Percentiles rank a stretch among this genome's conserved stretches.
Evolutionary conservation across 1,139 yeast genomes (phyloP).

Genomic region (Hanseniaspora gamundiae): DNA sequence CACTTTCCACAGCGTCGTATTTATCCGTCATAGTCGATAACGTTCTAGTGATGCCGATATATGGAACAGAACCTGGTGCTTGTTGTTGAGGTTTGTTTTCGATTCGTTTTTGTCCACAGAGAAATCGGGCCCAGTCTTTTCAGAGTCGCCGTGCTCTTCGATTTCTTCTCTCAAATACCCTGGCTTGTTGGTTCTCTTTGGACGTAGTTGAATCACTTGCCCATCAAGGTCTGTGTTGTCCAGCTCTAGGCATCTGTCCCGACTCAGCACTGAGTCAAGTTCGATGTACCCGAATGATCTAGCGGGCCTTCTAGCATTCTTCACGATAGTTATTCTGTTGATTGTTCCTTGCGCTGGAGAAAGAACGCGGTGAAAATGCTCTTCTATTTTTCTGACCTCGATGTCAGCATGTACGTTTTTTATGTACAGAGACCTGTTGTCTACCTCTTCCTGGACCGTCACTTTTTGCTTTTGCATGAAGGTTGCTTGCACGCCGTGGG

Average conservation of each 20-base stretch:
- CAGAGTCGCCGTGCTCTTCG: not conserved
- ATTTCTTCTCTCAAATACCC: not conserved
- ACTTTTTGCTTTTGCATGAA: not conserved
- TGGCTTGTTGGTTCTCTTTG: constrained; percentile 6
- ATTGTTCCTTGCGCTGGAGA: constrained; percentile 40
- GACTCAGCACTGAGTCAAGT: constrained; percentile 37
- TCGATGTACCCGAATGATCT: constrained; percentile 60
- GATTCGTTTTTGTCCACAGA: not conserved
- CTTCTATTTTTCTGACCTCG: constrained; percentile 72
- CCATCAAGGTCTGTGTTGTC: constrained; percentile 43
- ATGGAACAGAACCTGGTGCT: not conserved
- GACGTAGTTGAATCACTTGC: constrained; percentile 2
- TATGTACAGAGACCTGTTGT: constrained; percentile 71
- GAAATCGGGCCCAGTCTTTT: not conserved
- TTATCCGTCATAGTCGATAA: too few relatives aligned
- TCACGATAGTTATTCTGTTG: constrained; percentile 63
- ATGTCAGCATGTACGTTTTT: constrained; percentile 80
- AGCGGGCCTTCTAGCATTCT: constrained; percentile 35
- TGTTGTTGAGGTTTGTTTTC: not conserved
- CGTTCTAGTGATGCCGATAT: not conserved
- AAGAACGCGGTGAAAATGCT: constrained; percentile 50
- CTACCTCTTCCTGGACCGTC: constrained; percentile 35
- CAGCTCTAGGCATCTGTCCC: constrained; percentile 41
- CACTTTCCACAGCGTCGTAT: too few relatives aligned
- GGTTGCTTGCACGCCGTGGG: too few relatives aligned